A percentile compares a stretch with the other conserved stretches of the same genome.
These are phyloP conservation scores for Moniliella sp. DNA, from an alignment of 1,284 basidiomycete genomes.

Conservation along the genomic window DNA sequence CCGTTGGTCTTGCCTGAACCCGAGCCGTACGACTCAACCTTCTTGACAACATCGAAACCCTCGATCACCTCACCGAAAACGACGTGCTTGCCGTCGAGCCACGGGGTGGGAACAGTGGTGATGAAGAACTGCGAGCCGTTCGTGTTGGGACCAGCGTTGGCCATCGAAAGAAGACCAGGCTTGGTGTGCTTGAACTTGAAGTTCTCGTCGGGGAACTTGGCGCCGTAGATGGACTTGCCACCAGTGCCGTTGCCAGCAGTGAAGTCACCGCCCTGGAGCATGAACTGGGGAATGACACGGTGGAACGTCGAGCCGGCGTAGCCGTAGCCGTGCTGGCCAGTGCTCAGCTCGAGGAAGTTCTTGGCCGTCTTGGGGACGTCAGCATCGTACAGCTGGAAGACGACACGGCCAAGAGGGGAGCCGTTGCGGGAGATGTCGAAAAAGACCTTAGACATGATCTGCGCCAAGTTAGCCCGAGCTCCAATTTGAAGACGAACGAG, in stretches of 20 bases:
- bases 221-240: conserved; percentile 15
- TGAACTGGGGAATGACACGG: conserved; percentile 5
- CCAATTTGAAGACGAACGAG: no score
- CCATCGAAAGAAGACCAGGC: conserved; percentile 17
- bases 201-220: conserved; percentile 8
- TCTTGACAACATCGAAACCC: conserved; percentile 35
- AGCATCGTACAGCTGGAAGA: conserved; percentile 20
- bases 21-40: conserved; percentile 54
- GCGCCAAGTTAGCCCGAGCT: no score
- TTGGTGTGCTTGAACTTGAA: conserved; percentile 20
- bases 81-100: conserved; percentile 23
- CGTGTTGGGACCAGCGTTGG: conserved; percentile 35
- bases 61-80: conserved; percentile 26
- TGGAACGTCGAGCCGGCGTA: conserved; percentile 9
- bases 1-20: conserved; percentile 52
- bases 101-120: conserved; percentile 25
- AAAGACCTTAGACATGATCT: conserved; percentile 43
- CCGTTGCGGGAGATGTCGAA: conserved; percentile 45
- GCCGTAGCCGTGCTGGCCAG: conserved; percentile 36
- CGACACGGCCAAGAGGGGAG: conserved; percentile 28
- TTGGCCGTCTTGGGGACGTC: conserved; percentile 24
- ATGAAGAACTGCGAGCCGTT: conserved; percentile 33
- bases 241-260: conserved; percentile 28
- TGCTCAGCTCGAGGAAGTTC: conserved; percentile 27
- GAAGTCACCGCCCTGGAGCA: conserved; percentile 26